Percentiles rank a stretch among this genome's conserved stretches.
phyloP scores from a whole-genome alignment of 208 protist species.

The Trypanosoma platydactyli region DNA sequence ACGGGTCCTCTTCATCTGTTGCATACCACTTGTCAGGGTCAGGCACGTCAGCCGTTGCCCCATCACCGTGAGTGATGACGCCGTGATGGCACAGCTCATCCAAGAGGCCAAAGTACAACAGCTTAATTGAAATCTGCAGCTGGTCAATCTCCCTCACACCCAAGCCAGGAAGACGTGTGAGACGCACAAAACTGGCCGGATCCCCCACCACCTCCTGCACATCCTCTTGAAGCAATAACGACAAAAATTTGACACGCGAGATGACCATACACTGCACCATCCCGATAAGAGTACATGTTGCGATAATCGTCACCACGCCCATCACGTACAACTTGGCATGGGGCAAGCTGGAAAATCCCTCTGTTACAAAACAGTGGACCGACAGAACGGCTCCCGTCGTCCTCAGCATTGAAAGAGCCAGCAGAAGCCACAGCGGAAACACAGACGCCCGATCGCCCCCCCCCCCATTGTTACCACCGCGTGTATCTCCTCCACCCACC shows the following conservation, averaged over 20 bases:
- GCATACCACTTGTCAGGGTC: background rate
- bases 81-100: conserved; percentile 1
- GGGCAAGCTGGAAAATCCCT: background rate
- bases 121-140: conserved; percentile 21
- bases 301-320: conserved; percentile 8
- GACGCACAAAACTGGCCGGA: conserved; percentile 12
- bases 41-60: background rate
- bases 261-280: conserved; percentile 12
- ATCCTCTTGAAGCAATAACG: conserved; percentile 14
- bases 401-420: background rate
- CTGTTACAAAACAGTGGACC: conserved; percentile 6
- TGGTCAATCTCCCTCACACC: conserved; percentile 7
- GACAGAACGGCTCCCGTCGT: conserved; percentile 9
- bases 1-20: background rate
- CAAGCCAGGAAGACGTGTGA: background rate
- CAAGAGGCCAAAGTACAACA: conserved; percentile 13
- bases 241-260: background rate
- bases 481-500: too few relatives aligned
- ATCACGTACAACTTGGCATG: conserved; percentile 15
- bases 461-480: background rate
- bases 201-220: conserved; percentile 13
- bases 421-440: conserved; percentile 4
- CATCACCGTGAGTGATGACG: conserved; percentile 4
- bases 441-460: background rate
- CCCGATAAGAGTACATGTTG: background rate